Evolutionary conservation across 768 basidiomycete species (phyloP), one percentile per base, ranked within the genome.

Genomic region (Rhodocollybia butyracea): DNA sequence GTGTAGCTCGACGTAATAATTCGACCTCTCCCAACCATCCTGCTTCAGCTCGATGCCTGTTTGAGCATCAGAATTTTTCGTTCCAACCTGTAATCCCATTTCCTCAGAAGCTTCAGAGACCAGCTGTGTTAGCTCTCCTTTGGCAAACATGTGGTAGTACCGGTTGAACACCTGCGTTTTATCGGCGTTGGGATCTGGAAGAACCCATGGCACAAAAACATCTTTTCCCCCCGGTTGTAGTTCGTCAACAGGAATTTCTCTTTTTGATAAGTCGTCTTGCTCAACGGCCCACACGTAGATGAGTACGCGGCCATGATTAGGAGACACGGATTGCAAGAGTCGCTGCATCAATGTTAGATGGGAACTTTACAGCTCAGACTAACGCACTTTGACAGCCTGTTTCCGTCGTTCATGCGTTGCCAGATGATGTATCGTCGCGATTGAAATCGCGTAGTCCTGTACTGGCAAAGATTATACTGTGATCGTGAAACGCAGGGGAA

Each of bases 201-300:
- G 66, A 1, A 91, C 85, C 94, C 94, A 97, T 5, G 94, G 94
- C 10, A 97, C 91, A 48, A 94, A 86, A 2, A 95, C 92, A 66
- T 97, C 94, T 63, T 82, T 82, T 26, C 87, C 91, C 29, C 62
- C 56, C 40, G 41, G 19, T 31, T 34, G n/a, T 31, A 6, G 27
- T 3, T 62, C 62, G 7, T 68, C 64, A 7, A 60, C 61, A 2
- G 77, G 71, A 31, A 96, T 84, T 56, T 68, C 73, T 31, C 94
- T 81, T 66, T 90, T 94, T 2, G 93, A 94, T 6, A 85, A 70
- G 27, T 82, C 80, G 56, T 96, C 92, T 73, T 99, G 97, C 63
- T 98, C 94, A 57, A 89, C 81, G 1, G 96, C 94, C 97, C 97
- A 99, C 31, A 98, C 97, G 61, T 97, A 97, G 59, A 98, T 87